Evolutionary conservation across 2,329 filamentous ascomycete genomes (phyloP), one percentile per base, ranked within the genome.

Genomic region (Teratosphaeria pseudoeucalypti): DNA sequence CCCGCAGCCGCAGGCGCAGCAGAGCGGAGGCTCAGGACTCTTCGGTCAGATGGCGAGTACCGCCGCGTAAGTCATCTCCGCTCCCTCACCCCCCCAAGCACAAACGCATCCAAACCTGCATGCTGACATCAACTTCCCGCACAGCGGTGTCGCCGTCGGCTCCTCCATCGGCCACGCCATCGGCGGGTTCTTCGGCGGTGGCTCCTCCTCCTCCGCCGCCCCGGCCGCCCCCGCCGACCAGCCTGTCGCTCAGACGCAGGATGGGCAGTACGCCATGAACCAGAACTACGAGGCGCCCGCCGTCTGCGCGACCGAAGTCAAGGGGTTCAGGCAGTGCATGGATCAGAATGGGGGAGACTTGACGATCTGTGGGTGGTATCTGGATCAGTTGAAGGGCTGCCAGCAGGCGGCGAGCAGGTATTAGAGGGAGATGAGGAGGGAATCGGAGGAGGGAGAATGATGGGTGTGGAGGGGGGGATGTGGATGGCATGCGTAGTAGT

Each of bases 1-100:
- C 60, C 60, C 64, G 62, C 77, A 69, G 57, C 69, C 74, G 34
- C 71, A 73, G 34, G 71, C 61, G 65, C 67, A 58, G 23, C 49
- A 55, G 27, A 77, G 79, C 58, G 81, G 87, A 66, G 89, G 91
- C 32, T 86, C 90, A 5, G 92, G 94, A 64, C 82, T 99, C 11
- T 90, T 99, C 68, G 92, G 90, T 61, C 90, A 97, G 82, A 96
- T 99, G 89, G 94, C 94, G 66, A 91, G 87, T 73, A 99, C 94
- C 60, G 94, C 94, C 75, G 94, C 94, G 92, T 97, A 87, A 80
- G 91, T 86, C 12, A 34, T 10, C n/a, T 55, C 55, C 12, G 26
- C 52, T 54, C 3, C 34, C 34, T n/a, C 56, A n/a, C n/a, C 52
- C 23, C 23, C 2, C 23, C 23, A 53, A 32, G 29, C 27, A 34